Evolutionary conservation across 192 early-diverging fungal genomes (phyloP), one percentile per base, ranked within the genome.

Genomic region (Backusella macrospora): DNA sequence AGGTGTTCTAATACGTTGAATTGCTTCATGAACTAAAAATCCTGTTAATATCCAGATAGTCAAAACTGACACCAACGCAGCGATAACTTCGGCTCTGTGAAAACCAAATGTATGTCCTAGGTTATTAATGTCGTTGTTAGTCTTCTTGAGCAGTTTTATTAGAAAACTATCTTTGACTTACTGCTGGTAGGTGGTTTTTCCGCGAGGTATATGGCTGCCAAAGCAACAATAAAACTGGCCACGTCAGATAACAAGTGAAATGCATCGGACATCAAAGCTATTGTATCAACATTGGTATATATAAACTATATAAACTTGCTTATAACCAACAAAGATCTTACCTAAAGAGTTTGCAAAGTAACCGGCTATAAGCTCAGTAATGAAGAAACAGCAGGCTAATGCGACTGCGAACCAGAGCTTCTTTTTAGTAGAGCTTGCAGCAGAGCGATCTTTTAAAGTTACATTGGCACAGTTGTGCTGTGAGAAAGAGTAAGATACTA

Each of bases 31-130:
- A 16, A 95, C 87, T n/a, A 95, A 76, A 52, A 76, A 76, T 5
- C 82, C 73, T 0, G 94, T 95, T 34, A 95, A 68, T 10, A 86
- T 78, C 94, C 94, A 95, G 63, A 95, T 92, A n/a, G 91, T 76
- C 26, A 92, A 84, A 29, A 90, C 90, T n/a, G 92, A 94, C 48
- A 84, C 65, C 9, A 94, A 79, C 8, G 93, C 94, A 44, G 91
- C 94, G 48, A 95, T 78, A 34, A 95, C 91, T 73, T 95, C 92
- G 18, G 91, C 88, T 38, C 94, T 87, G 68, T 93, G 83, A 64
- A 87, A 95, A 38, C 94, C 93, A 79, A 89, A 95, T 15, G 88
- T 88, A 73, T 90, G 87, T 70, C 80, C 76, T 85, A 59, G 13
- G 9, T 49, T 9, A 52, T 10, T 16, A 2, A 12, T 52, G n/a